These are phyloP conservation scores for Debaryomyces hansenii DNA, from an alignment of 805 yeast genomes.

Conservation along the genomic window DNA sequence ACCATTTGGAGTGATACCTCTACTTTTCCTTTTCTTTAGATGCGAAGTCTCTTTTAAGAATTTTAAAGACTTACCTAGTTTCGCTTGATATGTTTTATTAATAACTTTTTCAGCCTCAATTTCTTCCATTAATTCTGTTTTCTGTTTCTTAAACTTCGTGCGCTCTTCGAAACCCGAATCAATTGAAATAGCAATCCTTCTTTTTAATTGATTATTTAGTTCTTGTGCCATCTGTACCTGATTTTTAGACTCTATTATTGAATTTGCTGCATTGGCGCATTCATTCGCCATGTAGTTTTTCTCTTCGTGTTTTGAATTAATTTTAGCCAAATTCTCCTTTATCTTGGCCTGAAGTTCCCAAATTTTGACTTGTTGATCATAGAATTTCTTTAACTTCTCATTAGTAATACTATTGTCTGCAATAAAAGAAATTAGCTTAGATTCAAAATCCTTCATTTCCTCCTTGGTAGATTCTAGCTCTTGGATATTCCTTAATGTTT, in stretches of 20 bases:
- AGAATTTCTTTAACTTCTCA: constrained; percentile 18
- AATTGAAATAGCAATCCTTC: constrained; percentile 17
- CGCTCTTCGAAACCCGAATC: constrained; percentile 21
- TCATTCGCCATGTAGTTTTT: constrained; percentile 63
- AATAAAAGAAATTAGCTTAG: constrained; percentile 26
- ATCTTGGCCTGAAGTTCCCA: constrained; percentile 49
- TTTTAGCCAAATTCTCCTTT: constrained; percentile 39
- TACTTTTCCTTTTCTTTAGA: constrained; percentile 41
- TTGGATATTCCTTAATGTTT: constrained; percentile 27
- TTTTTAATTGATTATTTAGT: constrained; percentile 15
- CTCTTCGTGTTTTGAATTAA: constrained; percentile 55
- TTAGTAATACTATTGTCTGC: constrained; percentile 19
- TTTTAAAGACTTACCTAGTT: constrained; percentile 32
- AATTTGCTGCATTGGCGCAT: constrained; percentile 49
- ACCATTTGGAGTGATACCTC: constrained; percentile 35
- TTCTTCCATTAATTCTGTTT: constrained; percentile 15
- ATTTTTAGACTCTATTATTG: constrained; percentile 46
- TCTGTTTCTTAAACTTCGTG: constrained; percentile 19
- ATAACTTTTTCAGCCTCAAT: constrained; percentile 23
- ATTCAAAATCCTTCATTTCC: constrained; percentile 24
- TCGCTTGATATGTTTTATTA: constrained; percentile 23
- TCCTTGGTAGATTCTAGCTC: constrained; percentile 25
- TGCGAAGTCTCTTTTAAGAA: constrained; percentile 41
- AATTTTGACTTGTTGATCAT: constrained; percentile 41
- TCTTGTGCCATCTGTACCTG: constrained; percentile 24